Conservation (phyloP, 108 stramenopile species). For the Chaetoceros tenuissimus region DNA sequence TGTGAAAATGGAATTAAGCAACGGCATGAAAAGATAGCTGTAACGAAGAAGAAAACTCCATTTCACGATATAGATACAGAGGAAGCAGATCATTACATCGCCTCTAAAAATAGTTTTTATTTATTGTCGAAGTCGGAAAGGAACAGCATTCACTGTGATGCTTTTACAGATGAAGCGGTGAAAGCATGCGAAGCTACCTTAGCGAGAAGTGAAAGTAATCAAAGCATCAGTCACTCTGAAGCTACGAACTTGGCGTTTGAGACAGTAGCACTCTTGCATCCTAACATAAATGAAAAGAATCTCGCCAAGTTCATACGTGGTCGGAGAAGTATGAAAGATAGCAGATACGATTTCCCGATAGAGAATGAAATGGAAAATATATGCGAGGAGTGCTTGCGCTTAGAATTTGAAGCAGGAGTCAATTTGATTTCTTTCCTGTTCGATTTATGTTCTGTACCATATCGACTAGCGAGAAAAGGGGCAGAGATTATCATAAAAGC, state of each 20-base stretch:
- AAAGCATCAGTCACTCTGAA: neutral
- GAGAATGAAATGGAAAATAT: neutral
- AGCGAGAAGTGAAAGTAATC: too few species aligned
- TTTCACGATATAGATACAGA: too few species aligned
- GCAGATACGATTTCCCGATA: neutral
- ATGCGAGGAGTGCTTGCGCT: neutral
- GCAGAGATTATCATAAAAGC: neutral
- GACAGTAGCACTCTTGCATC: neutral
- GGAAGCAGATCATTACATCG: too few species aligned
- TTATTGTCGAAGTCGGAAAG: too few species aligned
- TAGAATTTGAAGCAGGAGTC: neutral
- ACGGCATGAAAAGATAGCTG: too few species aligned
- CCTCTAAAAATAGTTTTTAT: too few species aligned
- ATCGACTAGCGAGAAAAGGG: neutral
- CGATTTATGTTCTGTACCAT: neutral
- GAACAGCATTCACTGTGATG: too few species aligned
- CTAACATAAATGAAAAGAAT: neutral
- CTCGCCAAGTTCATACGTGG: neutral
- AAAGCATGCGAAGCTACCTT: too few species aligned
- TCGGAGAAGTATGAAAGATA: neutral
- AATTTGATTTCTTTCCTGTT: neutral
- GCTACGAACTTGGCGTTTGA: neutral
- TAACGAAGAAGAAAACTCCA: too few species aligned
- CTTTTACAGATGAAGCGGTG: too few species aligned
- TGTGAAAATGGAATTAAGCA: too few species aligned